These are phyloP conservation scores for Raphidocelis subcapitata DNA, from an alignment of 139 green algal genomes.

Conservation along the genomic window DNA sequence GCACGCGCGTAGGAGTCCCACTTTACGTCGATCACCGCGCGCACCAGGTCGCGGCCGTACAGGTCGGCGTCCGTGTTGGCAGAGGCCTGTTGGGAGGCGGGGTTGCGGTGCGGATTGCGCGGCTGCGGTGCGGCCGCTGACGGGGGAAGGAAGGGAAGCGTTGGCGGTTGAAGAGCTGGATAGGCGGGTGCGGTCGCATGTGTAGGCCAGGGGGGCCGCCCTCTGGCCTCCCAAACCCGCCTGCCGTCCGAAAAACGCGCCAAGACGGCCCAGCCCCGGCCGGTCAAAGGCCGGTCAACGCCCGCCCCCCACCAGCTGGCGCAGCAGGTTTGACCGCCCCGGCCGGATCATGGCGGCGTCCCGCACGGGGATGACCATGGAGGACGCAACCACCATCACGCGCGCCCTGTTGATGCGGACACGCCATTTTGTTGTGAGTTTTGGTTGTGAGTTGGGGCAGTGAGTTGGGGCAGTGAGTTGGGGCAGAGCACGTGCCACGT, in stretches of 20 bases:
- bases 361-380: constrained; percentile 18
- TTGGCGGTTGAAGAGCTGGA: not conserved
- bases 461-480: too few relatives aligned
- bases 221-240: too few relatives aligned
- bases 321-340: constrained; percentile 20
- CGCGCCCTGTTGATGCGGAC: not conserved
- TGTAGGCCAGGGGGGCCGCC: too few relatives aligned
- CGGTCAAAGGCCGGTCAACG: too few relatives aligned
- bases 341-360: constrained; percentile 20
- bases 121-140: too few relatives aligned
- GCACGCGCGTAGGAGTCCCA: constrained; percentile 20
- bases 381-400: constrained; percentile 17
- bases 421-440: too few relatives aligned
- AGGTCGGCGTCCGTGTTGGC: constrained; percentile 7
- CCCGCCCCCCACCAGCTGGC: constrained; percentile 26
- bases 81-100: too few relatives aligned
- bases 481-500: too few relatives aligned
- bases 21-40: constrained; percentile 26
- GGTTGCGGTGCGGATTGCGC: too few relatives aligned
- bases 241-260: too few relatives aligned
- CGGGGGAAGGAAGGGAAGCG: not conserved
- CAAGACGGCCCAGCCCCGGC: too few relatives aligned
- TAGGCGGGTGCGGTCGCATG: not conserved
- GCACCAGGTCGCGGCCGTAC: constrained; percentile 25
- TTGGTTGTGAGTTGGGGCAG: too few relatives aligned